Percentiles rank a stretch among this genome's conserved stretches.
phyloP scores from a whole-genome alignment of 345 rosid species.

The Gossypioides kirkii region DNA sequence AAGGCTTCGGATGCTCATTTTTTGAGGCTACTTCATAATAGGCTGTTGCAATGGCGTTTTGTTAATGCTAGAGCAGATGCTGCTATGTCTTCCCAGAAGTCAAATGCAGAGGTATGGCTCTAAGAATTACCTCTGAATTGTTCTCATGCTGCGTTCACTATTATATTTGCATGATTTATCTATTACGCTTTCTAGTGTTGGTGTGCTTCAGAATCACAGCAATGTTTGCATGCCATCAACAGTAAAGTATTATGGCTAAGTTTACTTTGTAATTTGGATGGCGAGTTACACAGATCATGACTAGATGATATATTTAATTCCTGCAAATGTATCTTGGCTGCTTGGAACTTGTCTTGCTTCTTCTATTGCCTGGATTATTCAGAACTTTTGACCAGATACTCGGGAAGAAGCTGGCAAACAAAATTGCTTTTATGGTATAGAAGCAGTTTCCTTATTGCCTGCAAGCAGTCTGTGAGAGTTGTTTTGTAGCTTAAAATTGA shows the following conservation, averaged over 20 bases:
- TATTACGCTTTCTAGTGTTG: not conserved
- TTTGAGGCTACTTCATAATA: constrained; percentile 66
- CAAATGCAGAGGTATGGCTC: constrained; percentile 67
- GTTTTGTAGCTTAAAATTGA: not conserved
- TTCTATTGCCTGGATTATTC: not conserved
- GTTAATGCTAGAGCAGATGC: constrained; percentile 72
- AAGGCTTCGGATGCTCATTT: constrained; percentile 58
- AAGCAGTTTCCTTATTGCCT: not conserved
- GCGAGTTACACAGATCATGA: not conserved
- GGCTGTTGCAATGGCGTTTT: constrained; percentile 79
- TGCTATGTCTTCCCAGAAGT: constrained; percentile 46
- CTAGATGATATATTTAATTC: not conserved
- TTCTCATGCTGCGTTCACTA: not conserved
- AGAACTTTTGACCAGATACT: not conserved
- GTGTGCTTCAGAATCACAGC: not conserved
- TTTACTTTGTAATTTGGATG: not conserved
- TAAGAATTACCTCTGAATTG: not conserved
- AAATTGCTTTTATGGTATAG: not conserved
- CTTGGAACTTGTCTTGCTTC: not conserved
- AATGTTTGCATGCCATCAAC: not conserved
- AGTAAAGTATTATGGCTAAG: not conserved
- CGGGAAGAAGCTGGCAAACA: not conserved
- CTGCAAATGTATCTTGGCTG: not conserved
- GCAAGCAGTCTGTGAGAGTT: not conserved
- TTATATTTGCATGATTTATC: not conserved